A percentile compares a stretch with the other conserved stretches of the same genome.
These are phyloP conservation scores for Termitomyces sp. DNA, from an alignment of 768 basidiomycete genomes.

Conservation along the genomic window DNA sequence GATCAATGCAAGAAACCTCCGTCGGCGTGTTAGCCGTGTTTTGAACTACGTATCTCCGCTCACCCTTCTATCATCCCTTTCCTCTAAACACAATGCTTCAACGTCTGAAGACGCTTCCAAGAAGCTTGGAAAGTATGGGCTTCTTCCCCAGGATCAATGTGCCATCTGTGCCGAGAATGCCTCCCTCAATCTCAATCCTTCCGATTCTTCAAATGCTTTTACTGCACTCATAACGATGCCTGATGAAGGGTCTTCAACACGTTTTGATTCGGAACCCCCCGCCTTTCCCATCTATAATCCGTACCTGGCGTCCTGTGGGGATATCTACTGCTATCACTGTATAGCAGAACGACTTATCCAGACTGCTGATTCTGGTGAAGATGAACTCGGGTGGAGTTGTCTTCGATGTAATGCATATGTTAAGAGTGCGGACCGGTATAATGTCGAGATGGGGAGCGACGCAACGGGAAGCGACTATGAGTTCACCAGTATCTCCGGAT, in stretches of 20 bases:
- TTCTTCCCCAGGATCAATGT: constrained; percentile 72
- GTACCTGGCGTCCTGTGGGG: constrained; percentile 79
- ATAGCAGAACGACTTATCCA: constrained; percentile 78
- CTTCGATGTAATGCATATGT: constrained; percentile 71
- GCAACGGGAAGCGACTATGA: constrained; percentile 51
- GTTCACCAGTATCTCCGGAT: constrained; percentile 56
- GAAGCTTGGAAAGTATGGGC: constrained; percentile 59
- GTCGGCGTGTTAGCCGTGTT: constrained; percentile 46
- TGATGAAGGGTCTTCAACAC: constrained; percentile 16
- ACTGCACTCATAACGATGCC: constrained; percentile 24
- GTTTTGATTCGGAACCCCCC: constrained; percentile 38
- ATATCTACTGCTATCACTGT: constrained; percentile 93
- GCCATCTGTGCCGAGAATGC: constrained; percentile 86
- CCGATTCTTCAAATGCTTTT: constrained; percentile 49
- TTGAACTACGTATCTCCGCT: constrained; percentile 24
- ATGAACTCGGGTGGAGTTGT: constrained; percentile 71
- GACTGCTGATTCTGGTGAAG: constrained; percentile 59
- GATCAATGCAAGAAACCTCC: constrained; percentile 61
- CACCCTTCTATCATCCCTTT: constrained; percentile 25
- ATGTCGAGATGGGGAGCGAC: constrained; percentile 33
- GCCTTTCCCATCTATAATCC: constrained; percentile 71
- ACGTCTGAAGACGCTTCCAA: constrained; percentile 6
- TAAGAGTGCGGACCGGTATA: constrained; percentile 56
- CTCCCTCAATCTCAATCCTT: constrained; percentile 50
- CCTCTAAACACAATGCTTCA: constrained; percentile 15